Evolutionary conservation across 768 basidiomycete genomes (phyloP).

Genomic region (Amanita pseudoporphyria): DNA sequence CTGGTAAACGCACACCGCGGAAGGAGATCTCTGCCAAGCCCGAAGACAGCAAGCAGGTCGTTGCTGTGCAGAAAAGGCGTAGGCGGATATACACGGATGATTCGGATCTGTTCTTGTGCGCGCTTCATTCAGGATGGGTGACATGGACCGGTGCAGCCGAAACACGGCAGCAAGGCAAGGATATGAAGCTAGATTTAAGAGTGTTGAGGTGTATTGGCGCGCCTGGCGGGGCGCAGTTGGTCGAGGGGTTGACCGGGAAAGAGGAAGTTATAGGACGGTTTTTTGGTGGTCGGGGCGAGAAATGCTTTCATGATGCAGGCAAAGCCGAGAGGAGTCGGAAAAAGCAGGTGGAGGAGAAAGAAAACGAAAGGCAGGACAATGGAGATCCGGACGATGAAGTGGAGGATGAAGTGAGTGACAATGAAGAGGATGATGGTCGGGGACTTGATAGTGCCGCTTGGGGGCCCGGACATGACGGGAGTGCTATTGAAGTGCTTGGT

Average conservation of each 20-base stretch:
- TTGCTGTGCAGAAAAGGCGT: background rate
- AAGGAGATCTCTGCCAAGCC: background rate
- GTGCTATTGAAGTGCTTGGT: conserved; percentile 60
- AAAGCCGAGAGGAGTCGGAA: conserved; percentile 14
- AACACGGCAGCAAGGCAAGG: conserved; percentile 30
- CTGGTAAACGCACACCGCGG: background rate
- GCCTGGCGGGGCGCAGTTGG: conserved; percentile 11
- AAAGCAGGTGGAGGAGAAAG: conserved; percentile 13
- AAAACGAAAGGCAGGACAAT: conserved; percentile 14
- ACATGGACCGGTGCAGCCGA: conserved; percentile 33
- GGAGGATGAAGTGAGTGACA: conserved; percentile 16
- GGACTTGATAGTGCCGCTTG: conserved; percentile 58
- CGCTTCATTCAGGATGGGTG: conserved; percentile 54
- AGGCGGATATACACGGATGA: conserved; percentile 64
- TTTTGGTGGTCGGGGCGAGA: conserved; percentile 35
- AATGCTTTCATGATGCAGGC: conserved; percentile 20
- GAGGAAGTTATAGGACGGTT: conserved; percentile 39
- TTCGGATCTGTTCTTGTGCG: conserved; percentile 61
- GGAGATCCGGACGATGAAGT: conserved; percentile 22
- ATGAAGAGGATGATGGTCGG: conserved; percentile 47
- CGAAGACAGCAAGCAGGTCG: conserved; percentile 1
- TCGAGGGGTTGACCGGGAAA: conserved; percentile 16
- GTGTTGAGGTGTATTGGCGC: conserved; percentile 16
- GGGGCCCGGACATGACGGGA: conserved; percentile 75
- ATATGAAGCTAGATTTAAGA: conserved; percentile 15